phyloP scores from a whole-genome alignment of 1,284 basidiomycete species.

The Microbotryum lychnidis-dioicae region DNA sequence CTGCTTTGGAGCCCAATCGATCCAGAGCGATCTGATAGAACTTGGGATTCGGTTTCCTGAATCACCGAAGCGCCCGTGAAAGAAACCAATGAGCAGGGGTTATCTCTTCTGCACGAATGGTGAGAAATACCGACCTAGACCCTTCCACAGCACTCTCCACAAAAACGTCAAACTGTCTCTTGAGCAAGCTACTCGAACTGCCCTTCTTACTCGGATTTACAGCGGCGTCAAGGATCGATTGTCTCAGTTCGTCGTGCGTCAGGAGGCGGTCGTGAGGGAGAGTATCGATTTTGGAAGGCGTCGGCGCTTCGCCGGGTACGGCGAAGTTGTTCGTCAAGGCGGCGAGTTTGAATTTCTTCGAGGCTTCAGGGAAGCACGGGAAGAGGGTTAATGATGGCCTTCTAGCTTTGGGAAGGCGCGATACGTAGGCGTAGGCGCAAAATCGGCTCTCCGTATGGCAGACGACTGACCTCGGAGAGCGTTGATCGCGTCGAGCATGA shows the following conservation, averaged over 20 bases:
- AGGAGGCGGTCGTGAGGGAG: neutral
- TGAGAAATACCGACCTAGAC: conserved; percentile 31
- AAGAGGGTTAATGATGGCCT: too few species aligned
- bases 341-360: conserved; percentile 36
- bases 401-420: too few species aligned
- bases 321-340: conserved; percentile 41
- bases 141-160: conserved; percentile 40
- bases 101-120: neutral
- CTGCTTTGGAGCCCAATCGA: conserved; percentile 33
- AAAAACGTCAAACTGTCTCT: conserved; percentile 38
- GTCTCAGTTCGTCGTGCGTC: conserved; percentile 18
- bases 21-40: conserved; percentile 39
- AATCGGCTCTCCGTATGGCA: too few species aligned
- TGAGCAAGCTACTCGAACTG: conserved; percentile 21
- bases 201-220: neutral
- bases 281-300: neutral
- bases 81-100: neutral
- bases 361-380: conserved; percentile 23
- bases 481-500: conserved; percentile 36
- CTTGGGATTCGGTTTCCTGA: conserved; percentile 41
- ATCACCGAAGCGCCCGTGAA: neutral
- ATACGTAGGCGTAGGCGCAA: too few species aligned
- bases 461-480: conserved; percentile 19
- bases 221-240: neutral
- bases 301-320: conserved; percentile 10